Evolutionary conservation across 768 basidiomycete species (phyloP).

Genomic region (Lactifluus volemus): DNA sequence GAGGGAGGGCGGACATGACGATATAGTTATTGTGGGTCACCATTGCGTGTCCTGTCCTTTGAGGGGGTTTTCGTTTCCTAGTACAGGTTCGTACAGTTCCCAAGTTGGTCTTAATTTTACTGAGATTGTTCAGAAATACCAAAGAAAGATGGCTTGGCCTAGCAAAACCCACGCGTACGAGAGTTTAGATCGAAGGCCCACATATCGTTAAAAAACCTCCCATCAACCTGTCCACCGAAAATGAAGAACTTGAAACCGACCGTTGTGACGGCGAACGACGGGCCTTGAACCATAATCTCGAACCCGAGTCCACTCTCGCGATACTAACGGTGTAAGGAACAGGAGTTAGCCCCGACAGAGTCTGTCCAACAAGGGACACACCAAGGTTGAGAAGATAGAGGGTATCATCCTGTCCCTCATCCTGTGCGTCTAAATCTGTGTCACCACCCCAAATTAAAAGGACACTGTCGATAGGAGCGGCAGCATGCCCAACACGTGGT

Average conservation of each 20-base stretch:
- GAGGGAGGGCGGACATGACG: constrained; percentile 12
- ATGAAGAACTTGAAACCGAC: constrained; percentile 85
- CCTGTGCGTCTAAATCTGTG: constrained; percentile 68
- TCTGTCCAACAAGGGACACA: constrained; percentile 32
- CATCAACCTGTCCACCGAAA: constrained; percentile 95
- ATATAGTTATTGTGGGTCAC: constrained; percentile 60
- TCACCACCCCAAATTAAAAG: constrained; percentile 98
- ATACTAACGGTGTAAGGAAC: constrained; percentile 41
- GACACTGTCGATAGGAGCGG: constrained; percentile 91
- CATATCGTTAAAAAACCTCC: constrained; percentile 88
- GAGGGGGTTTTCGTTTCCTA: constrained; percentile 58
- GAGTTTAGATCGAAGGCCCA: constrained; percentile 96
- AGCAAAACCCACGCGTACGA: constrained; percentile 47
- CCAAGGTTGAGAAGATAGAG: constrained; percentile 92
- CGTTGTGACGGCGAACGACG: constrained; percentile 82
- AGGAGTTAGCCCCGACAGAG: not conserved
- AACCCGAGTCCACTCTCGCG: constrained; percentile 92
- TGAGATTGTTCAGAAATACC: constrained; percentile 50
- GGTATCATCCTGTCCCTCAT: constrained; percentile 83
- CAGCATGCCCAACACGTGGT: constrained; percentile 92
- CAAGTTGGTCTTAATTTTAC: constrained; percentile 80
- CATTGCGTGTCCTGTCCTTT: constrained; percentile 87
- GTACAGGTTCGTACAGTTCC: constrained; percentile 63
- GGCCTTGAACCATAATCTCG: constrained; percentile 70
- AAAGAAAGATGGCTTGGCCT: constrained; percentile 50